phyloP scores from a whole-genome alignment of 441 rosid species.

The Brassica balearica region DNA sequence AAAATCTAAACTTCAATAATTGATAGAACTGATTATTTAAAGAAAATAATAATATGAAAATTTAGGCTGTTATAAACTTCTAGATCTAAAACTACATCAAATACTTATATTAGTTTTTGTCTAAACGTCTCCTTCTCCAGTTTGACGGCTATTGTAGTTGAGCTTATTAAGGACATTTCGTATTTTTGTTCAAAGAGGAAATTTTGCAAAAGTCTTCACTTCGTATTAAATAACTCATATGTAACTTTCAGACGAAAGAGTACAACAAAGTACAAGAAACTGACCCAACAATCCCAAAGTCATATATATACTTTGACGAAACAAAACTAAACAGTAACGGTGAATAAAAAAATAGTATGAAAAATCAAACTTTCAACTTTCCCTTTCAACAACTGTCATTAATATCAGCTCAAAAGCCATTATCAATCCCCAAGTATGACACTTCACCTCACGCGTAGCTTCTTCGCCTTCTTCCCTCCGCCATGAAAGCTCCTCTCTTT shows the following conservation, averaged over 20 bases:
- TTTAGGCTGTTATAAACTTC: not conserved
- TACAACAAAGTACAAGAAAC: constrained; percentile 7
- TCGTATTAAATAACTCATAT: constrained; percentile 6
- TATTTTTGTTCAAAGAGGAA: not conserved
- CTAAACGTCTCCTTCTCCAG: not conserved
- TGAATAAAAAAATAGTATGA: not conserved
- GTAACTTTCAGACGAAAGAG: not conserved
- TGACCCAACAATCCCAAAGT: constrained; percentile 1
- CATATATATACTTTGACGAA: constrained; percentile 25
- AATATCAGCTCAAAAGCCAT: not conserved
- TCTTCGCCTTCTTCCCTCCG: constrained; percentile 25
- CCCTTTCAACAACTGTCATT: constrained; percentile 22
- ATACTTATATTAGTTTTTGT: not conserved
- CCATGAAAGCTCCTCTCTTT: constrained; percentile 39
- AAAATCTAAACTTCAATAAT: not conserved
- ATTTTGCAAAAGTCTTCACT: constrained; percentile 3
- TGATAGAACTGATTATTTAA: not conserved
- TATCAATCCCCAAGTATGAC: constrained; percentile 14
- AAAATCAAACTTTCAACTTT: constrained; percentile 29
- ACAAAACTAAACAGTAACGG: not conserved
- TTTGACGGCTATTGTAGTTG: not conserved
- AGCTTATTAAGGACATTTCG: not conserved
- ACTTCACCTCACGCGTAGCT: constrained; percentile 7
- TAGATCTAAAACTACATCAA: not conserved
- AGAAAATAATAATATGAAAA: not conserved